Base-by-base conservation (phyloP, 805 yeast species). In the Monosporozyma siamensis region DNA sequence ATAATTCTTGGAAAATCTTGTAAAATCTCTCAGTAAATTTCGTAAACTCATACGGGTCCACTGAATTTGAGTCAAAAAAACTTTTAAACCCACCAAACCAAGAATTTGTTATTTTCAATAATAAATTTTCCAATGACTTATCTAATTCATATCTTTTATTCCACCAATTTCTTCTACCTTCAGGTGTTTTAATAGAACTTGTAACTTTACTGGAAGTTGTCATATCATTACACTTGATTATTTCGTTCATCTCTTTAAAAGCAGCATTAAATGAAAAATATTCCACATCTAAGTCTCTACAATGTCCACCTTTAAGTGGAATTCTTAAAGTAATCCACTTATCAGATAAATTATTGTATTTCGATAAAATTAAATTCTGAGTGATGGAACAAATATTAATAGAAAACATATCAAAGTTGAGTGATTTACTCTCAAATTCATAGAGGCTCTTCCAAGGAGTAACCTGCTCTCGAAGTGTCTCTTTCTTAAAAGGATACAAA, bases 51-150 rank as follows among this genome's bases (percentile, higher is more conserved):
- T 48, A 52, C 8, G 48, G 43, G 12, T 66, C 58, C 1, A 64
- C 48, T 2, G 51, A 50, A 7, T 48, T 48, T 1, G 65, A 63
- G 32, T 67, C 63, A 54, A 89, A 81, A 2, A 86, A 54, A 0
- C 88, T 80, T 41, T 64, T 64, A 49, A 87, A 83, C 0, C 90
- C 94, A 11, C 90, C 87, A 29, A 90, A 64, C 89, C 96, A 85
- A 43, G 66, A 64, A 18, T 59, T 58, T 42, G 86, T 90, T 7
- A 85, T 71, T 25, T 66, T 66, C 1, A 57, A 52, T n/a, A 90
- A 56, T n/a, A 88, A 59, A 1, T 58, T 59, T 31, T 70, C 58
- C 41, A 90, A 54, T 38, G 71, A 60, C 8, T 65, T 57, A 58
- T 90, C 96, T 14, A 88, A 64, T 0, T 59, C 62, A 43, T 74